Conservation (phyloP, 192 early-diverging fungal species). For the Coemansia sp. region DNA sequence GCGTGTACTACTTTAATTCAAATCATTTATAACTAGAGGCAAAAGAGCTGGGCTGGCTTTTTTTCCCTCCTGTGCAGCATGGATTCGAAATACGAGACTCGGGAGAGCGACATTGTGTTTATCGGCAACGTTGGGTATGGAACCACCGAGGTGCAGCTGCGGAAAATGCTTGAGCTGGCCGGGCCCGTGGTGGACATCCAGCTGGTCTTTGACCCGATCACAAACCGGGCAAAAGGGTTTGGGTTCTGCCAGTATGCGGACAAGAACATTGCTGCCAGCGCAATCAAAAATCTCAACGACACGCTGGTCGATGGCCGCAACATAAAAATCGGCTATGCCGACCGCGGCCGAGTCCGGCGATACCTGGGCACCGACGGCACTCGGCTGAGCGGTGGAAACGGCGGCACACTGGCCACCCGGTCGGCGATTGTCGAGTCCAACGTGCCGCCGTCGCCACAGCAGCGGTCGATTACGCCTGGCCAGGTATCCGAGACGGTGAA, state of each 20-base stretch:
- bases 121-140: constrained; percentile 85
- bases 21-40: too few relatives aligned
- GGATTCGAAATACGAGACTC: constrained; percentile 27
- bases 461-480: not conserved
- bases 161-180: constrained; percentile 87
- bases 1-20: not conserved
- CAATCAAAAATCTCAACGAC: constrained; percentile 88
- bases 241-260: constrained; percentile 94
- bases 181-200: constrained; percentile 78
- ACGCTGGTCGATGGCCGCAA: constrained; percentile 84
- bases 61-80: too few relatives aligned
- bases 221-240: constrained; percentile 81
- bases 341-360: constrained; percentile 39
- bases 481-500: constrained; percentile 12
- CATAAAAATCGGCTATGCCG: constrained; percentile 91
- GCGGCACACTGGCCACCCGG: constrained; percentile 8
- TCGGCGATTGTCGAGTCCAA: not conserved
- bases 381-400: constrained; percentile 11
- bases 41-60: too few relatives aligned
- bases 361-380: constrained; percentile 32
- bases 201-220: constrained; percentile 86
- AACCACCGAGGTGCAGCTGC: constrained; percentile 87
- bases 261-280: constrained; percentile 86
- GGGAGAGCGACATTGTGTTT: constrained; percentile 44
- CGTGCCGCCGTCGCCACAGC: not conserved